These are phyloP conservation scores for Skeletonema costatum DNA, from an alignment of 108 stramenopile genomes.

Conservation along the genomic window DNA sequence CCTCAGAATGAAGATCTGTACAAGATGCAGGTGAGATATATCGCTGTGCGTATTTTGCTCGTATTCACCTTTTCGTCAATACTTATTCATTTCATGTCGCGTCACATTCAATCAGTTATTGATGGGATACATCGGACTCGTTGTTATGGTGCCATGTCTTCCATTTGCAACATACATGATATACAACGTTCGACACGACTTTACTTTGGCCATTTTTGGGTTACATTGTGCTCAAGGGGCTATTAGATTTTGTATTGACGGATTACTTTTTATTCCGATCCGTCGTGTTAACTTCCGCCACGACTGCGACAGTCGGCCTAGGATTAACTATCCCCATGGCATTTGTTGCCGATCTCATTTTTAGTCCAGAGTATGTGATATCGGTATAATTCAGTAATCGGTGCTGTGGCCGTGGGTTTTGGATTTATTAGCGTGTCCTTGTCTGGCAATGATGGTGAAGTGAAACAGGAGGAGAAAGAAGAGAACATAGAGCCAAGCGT, in stretches of 20 bases:
- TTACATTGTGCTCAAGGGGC: constrained; percentile 12
- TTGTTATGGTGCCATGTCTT: constrained; percentile 2
- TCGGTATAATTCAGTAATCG: not conserved
- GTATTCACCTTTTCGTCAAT: not conserved
- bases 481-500: not conserved
- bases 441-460: not conserved
- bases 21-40: constrained; percentile 9
- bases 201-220: constrained; percentile 6
- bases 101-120: constrained; percentile 8
- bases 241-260: constrained; percentile 32
- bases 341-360: constrained; percentile 21
- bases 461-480: not conserved
- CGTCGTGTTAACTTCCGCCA: constrained; percentile 27
- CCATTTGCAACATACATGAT: constrained; percentile 14
- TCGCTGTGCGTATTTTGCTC: not conserved
- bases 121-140: constrained; percentile 37
- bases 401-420: not conserved
- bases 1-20: constrained; percentile 40
- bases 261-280: constrained; percentile 36
- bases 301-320: constrained; percentile 29
- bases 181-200: not conserved
- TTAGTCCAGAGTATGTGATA: not conserved
- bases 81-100: not conserved
- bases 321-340: constrained; percentile 41
- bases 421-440: not conserved